Evolutionary conservation across 2,329 filamentous ascomycete genomes (phyloP), one percentile per base, ranked within the genome.

Genomic region (Tolypocladium tundrense): DNA sequence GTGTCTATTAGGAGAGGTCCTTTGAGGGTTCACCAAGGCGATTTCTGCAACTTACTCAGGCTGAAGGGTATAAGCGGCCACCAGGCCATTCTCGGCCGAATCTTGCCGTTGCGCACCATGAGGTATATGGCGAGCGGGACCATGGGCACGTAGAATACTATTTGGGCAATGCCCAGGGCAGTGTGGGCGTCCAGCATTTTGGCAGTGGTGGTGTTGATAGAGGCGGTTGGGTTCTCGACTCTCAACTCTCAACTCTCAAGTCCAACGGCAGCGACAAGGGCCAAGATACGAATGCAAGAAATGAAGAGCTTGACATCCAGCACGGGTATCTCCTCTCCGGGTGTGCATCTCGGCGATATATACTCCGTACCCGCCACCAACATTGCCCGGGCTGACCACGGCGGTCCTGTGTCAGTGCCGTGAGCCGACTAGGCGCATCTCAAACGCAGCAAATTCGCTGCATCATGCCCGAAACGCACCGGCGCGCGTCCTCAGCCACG

Each of bases 31-130:
- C 13, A 5, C 4, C 4, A 16, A 3, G 24, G 24, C 24, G 9
- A 19, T 10, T 8, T 10, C 27, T 19, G 48, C 43, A 35, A 53
- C 60, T 2, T 61, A 67, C 65, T 63, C 8, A 66, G 45, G 33
- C 60, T 64, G 31, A 68, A 68, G 1, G 62, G 59, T 16, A 68
- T 63, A 16, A 66, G 48, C 8, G 64, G 64, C 60, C 63, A 68
- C 66, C 66, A 69, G 1, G 67, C 65, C 61, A 66, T 60, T 7
- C 63, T 63, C 9, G 66, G 67, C 6, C 64, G 65, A 33, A 64
- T 62, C n/a, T 55, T 62, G 59, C 64, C 66, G 51, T 67, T 68
- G 54, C 66, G 64, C n/a, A 54, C 24, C 39, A 67, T 60, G 35
- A 69, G 59, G 11, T 55, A 65, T 35, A 67, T 61, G 37, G 62